A percentile compares a stretch with the other conserved stretches of the same genome.
phyloP scores from a whole-genome alignment of 331 rosid genomes.

The Rosa hybrid region DNA sequence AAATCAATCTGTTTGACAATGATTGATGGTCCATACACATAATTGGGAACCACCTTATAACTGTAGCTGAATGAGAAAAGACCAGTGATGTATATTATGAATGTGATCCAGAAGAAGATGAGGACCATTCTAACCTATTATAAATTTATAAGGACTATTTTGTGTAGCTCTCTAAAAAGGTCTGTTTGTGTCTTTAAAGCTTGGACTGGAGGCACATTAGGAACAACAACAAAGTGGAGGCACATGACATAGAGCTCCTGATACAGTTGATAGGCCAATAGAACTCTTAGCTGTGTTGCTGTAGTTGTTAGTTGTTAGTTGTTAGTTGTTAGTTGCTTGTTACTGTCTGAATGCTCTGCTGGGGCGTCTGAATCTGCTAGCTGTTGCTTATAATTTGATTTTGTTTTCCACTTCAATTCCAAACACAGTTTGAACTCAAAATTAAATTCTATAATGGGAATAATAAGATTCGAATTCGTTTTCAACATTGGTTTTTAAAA shows the following conservation, averaged over 20 bases:
- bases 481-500: no score
- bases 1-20: background rate
- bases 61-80: background rate
- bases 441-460: background rate
- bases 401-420: background rate
- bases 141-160: background rate
- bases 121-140: background rate
- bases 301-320: conserved; percentile 10
- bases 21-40: background rate
- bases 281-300: background rate
- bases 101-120: background rate
- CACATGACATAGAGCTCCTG: background rate
- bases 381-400: background rate
- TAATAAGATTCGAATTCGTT: background rate
- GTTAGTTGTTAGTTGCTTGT: conserved; percentile 16
- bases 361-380: background rate
- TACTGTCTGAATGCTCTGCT: background rate
- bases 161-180: background rate
- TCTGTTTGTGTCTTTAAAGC: background rate
- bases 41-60: background rate
- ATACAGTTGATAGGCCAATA: background rate
- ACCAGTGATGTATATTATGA: background rate
- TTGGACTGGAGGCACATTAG: background rate
- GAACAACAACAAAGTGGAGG: background rate
- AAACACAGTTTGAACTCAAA: background rate